Conservation (phyloP, 2,329 filamentous ascomycete species). For the Aspergillus sclerotialis region DNA sequence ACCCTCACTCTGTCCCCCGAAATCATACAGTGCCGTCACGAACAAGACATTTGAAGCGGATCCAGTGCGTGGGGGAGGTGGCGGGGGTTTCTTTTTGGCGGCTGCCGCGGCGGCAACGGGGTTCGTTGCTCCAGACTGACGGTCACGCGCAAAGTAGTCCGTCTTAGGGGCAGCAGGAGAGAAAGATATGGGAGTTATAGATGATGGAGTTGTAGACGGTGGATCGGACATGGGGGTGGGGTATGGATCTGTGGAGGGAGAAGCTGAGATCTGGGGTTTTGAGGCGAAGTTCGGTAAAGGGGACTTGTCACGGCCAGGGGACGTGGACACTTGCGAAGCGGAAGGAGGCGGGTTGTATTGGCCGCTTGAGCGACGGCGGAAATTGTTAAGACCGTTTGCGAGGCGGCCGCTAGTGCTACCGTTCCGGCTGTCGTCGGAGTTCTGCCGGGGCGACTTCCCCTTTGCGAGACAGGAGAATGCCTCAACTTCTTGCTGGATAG, state of each 20-base stretch:
- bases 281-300: too few relatives aligned
- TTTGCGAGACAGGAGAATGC: conserved; percentile 56
- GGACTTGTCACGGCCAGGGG: too few relatives aligned
- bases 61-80: conserved; percentile 60
- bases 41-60: conserved; percentile 45
- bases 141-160: conserved; percentile 40
- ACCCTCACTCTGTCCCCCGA: conserved; percentile 60
- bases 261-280: conserved; percentile 19
- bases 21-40: conserved; percentile 69
- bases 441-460: too few relatives aligned
- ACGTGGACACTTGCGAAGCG: too few relatives aligned
- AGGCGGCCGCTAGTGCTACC: conserved; percentile 40
- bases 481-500: conserved; percentile 61
- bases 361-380: conserved; percentile 32
- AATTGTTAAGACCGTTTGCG: conserved; percentile 15
- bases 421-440: conserved; percentile 11
- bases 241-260: neutral
- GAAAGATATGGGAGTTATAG: neutral
- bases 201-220: conserved; percentile 29
- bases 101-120: too few relatives aligned
- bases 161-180: conserved; percentile 12
- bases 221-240: conserved; percentile 12
- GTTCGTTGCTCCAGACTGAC: conserved; percentile 19
- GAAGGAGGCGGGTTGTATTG: too few relatives aligned
- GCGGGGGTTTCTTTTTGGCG: conserved; percentile 67